phyloP scores from a whole-genome alignment of 257 asterid species.

The Solanum phureja region DNA sequence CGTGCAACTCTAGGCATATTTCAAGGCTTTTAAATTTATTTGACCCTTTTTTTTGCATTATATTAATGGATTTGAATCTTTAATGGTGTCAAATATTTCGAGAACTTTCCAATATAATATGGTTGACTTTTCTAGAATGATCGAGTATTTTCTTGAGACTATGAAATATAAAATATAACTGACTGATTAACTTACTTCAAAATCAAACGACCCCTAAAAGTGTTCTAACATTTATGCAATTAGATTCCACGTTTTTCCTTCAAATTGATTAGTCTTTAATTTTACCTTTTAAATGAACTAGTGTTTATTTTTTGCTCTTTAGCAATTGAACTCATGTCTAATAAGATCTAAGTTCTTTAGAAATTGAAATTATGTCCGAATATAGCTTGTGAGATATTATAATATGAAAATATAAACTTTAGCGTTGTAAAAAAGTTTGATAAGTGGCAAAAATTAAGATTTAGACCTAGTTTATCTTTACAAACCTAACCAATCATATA shows the following conservation, averaged over 20 bases:
- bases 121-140: neutral
- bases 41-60: too few relatives aligned
- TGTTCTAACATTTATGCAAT: too few relatives aligned
- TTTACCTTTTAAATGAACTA: neutral
- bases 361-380: neutral
- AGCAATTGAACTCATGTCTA: neutral
- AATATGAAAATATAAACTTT: neutral
- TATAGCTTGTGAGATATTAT: neutral
- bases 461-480: neutral
- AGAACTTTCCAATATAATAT: neutral
- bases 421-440: neutral
- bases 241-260: neutral
- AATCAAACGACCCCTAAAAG: neutral
- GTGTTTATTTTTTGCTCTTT: too few relatives aligned
- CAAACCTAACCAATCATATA: neutral
- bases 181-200: neutral
- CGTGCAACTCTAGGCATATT: neutral
- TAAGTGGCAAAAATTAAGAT: neutral
- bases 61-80: neutral
- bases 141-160: neutral
- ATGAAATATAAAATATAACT: neutral
- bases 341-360: accelerated
- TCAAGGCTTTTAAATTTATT: neutral
- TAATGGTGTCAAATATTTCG: neutral
- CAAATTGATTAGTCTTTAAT: neutral